phyloP scores from a whole-genome alignment of 331 rosid genomes.

The Arachis monticola region DNA sequence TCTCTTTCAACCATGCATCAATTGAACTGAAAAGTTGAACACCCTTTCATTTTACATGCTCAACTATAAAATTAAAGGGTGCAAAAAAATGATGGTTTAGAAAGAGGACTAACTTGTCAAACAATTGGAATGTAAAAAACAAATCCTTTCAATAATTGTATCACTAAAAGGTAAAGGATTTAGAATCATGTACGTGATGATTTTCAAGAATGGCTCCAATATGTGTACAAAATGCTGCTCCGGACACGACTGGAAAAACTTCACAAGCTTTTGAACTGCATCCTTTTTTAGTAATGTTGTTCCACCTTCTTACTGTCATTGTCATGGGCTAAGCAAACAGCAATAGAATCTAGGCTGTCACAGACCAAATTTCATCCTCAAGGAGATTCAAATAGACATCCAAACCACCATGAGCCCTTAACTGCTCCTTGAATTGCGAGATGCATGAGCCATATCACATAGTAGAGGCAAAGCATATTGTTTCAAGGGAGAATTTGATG shows the following conservation, averaged over 20 bases:
- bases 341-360: slow-evolving; percentile 97
- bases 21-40: slow-evolving; percentile 8
- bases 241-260: slow-evolving; percentile 94
- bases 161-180: slow-evolving; percentile 24
- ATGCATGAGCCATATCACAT: slow-evolving; percentile 99
- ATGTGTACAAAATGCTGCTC: slow-evolving; percentile 97
- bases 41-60: slow-evolving; percentile 27
- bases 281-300: slow-evolving; percentile 92
- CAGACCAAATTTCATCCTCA: slow-evolving; percentile 95
- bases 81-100: slow-evolving; percentile 20
- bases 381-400: slow-evolving; percentile 97
- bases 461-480: slow-evolving; percentile 89
- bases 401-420: slow-evolving; percentile 99
- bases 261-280: slow-evolving; percentile 96
- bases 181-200: slow-evolving; percentile 73
- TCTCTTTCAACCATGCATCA: not conserved
- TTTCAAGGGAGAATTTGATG: slow-evolving; percentile 90
- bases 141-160: slow-evolving; percentile 21
- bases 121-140: slow-evolving; percentile 4
- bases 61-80: slow-evolving; percentile 28
- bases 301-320: slow-evolving; percentile 95
- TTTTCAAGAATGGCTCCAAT: slow-evolving; percentile 97
- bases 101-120: slow-evolving; percentile 21
- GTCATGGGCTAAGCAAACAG: slow-evolving; percentile 97
- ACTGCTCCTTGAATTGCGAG: slow-evolving; percentile 98